These are phyloP conservation scores for Acer negundo DNA, from an alignment of 345 rosid species.

Conservation along the genomic window DNA sequence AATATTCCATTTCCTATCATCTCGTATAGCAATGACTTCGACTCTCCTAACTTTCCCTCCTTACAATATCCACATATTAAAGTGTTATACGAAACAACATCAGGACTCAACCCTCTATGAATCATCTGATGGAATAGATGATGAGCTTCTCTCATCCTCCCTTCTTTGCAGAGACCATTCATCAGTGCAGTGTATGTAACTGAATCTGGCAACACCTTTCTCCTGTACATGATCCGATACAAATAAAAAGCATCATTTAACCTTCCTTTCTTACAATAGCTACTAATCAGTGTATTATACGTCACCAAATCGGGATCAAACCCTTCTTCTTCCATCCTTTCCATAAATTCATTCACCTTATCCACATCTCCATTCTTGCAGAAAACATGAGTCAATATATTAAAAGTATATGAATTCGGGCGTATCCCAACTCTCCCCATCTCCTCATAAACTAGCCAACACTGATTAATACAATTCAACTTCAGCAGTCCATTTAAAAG, in stretches of 20 bases:
- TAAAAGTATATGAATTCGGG: constrained; percentile 70
- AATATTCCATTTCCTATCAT: constrained; percentile 66
- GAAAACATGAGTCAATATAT: constrained; percentile 71
- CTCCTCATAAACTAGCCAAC: constrained; percentile 73
- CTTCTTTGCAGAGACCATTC: constrained; percentile 81
- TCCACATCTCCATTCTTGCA: constrained; percentile 50
- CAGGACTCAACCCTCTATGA: constrained; percentile 65
- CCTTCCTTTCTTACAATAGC: constrained; percentile 72
- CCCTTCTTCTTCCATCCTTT: constrained; percentile 97
- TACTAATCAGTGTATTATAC: constrained; percentile 74
- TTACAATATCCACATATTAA: constrained; percentile 75
- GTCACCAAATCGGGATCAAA: constrained; percentile 90
- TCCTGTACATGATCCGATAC: constrained; percentile 71
- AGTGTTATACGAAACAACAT: constrained; percentile 67
- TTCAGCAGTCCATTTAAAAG: constrained; percentile 76
- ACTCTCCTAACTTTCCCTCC: constrained; percentile 64
- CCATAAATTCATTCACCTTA: constrained; percentile 71
- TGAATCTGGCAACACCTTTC: constrained; percentile 74
- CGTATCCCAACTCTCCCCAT: constrained; percentile 66
- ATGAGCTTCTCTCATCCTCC: constrained; percentile 76
- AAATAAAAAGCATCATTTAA: constrained; percentile 77
- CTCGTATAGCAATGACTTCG: constrained; percentile 56
- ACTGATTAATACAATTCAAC: constrained; percentile 43
- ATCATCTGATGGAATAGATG: constrained; percentile 75
- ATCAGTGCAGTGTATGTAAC: constrained; percentile 76